Conservation (phyloP, 257 asterid species). For the Ligustrum vulgare region DNA sequence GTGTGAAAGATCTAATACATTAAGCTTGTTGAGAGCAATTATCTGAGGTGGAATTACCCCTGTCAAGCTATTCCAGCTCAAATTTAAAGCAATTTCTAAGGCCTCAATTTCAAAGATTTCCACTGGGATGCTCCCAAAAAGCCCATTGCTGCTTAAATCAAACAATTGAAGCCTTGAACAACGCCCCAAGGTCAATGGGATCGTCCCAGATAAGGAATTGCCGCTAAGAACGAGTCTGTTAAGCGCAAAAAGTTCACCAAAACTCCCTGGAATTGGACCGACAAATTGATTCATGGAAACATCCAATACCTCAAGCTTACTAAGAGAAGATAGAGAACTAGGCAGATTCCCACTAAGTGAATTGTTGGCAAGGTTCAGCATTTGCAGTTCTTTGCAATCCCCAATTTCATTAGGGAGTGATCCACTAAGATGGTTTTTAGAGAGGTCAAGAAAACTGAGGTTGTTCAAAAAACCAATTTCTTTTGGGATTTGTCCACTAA, state of each 20-base stretch:
- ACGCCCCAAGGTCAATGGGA: slow-evolving; percentile 57
- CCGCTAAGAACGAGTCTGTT: slow-evolving; percentile 53
- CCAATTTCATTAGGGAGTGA: slow-evolving; percentile 64
- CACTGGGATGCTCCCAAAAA: slow-evolving; percentile 55
- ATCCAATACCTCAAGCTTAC: slow-evolving; percentile 58
- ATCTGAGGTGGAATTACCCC: slow-evolving; percentile 70
- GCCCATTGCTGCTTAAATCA: slow-evolving; percentile 62
- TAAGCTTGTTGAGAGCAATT: slow-evolving; percentile 54
- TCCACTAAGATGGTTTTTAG: slow-evolving; percentile 54
- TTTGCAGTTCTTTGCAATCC: slow-evolving; percentile 57
- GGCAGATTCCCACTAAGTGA: slow-evolving; percentile 53
- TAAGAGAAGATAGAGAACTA: slow-evolving; percentile 50
- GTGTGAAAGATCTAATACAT: slow-evolving; percentile 66
- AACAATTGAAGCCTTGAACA: slow-evolving; percentile 67
- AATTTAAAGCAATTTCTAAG: slow-evolving; percentile 69
- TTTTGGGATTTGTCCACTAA: slow-evolving; percentile 59
- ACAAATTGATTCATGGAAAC: slow-evolving; percentile 54
- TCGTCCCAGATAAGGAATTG: slow-evolving; percentile 55
- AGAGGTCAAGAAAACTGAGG: slow-evolving; percentile 76
- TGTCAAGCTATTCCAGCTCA: slow-evolving; percentile 67
- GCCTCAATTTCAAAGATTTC: slow-evolving; percentile 56
- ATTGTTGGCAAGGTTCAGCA: slow-evolving; percentile 66
- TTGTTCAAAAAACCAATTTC: slow-evolving; percentile 50
- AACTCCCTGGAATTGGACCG: slow-evolving; percentile 56
- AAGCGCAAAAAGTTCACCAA: slow-evolving; percentile 51